A percentile compares a stretch with the other conserved stretches of the same genome.
Conservation (phyloP, 1,139 yeast species). For the Blastobotrys persicus region DNA sequence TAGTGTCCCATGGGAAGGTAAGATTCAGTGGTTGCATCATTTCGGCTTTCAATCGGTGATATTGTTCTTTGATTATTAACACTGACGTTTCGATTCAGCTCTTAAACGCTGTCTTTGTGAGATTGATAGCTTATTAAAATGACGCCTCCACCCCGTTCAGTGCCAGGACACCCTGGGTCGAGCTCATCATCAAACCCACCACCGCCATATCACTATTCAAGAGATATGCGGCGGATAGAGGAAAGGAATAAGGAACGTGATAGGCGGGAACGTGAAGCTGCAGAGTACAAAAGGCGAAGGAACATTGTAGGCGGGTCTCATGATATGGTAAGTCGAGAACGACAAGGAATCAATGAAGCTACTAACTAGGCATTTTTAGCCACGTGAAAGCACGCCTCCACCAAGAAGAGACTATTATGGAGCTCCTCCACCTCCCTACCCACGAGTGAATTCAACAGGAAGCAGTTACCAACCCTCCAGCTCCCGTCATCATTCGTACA, state of each 20-base stretch:
- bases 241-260: slow-evolving; percentile 33
- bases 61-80: not conserved
- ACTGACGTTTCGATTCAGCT: not conserved
- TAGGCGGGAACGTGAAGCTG: slow-evolving; percentile 34
- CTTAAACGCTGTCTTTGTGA: not conserved
- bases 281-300: slow-evolving; percentile 33
- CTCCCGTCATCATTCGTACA: not conserved
- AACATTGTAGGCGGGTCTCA: slow-evolving; percentile 18
- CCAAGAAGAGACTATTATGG: slow-evolving; percentile 8
- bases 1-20: not conserved
- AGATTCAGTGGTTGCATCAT: not conserved
- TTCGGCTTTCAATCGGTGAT: not conserved
- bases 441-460: slow-evolving; percentile 1
- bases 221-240: slow-evolving; percentile 23
- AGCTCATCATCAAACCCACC: slow-evolving; percentile 10
- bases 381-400: slow-evolving; percentile 4
- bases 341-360: too few species aligned
- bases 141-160: slow-evolving; percentile 6
- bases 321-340: slow-evolving; percentile 2
- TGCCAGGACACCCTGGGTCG: slow-evolving; percentile 7
- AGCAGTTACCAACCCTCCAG: not conserved
- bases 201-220: slow-evolving; percentile 13
- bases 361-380: not conserved
- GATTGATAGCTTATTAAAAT: not conserved
- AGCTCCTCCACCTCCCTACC: slow-evolving; percentile 4